Evolutionary conservation across 2,329 filamentous ascomycete species (phyloP).

Genomic region (Lithohypha guttulata): DNA sequence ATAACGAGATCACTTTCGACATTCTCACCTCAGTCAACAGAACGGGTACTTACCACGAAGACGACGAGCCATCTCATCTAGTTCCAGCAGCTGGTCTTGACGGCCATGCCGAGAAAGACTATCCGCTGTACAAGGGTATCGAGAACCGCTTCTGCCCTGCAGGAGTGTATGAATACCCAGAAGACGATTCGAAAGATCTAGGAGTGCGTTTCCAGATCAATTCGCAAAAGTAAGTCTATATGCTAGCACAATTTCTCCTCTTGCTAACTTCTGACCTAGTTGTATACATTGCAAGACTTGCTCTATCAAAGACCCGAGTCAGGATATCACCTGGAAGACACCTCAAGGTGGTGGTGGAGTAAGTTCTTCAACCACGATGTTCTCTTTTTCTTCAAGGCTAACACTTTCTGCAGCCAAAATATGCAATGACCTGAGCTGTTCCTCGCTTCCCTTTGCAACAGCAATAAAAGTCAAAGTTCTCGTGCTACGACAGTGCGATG

Average conservation of each 20-base stretch:
- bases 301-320: constrained; percentile 92
- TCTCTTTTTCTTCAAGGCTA: no score
- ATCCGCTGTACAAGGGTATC: constrained; percentile 77
- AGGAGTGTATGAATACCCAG: constrained; percentile 95
- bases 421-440: constrained; percentile 7
- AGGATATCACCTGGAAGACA: constrained; percentile 96
- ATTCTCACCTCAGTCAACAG: constrained; percentile 90
- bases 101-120: constrained; percentile 70
- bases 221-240: constrained; percentile 71
- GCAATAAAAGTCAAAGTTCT: no score
- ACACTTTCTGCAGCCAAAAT: constrained; percentile 4
- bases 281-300: constrained; percentile 99
- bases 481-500: no score
- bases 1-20: constrained; percentile 90
- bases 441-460: no score
- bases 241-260: background rate
- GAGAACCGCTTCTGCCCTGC: constrained; percentile 97
- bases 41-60: constrained; percentile 96
- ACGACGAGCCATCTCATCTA: constrained; percentile 93
- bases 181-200: constrained; percentile 74
- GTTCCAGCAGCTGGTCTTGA: constrained; percentile 87
- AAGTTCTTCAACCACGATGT: no score
- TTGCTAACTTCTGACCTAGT: constrained; percentile 37
- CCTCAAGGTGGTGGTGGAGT: constrained; percentile 68
- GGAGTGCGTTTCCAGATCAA: constrained; percentile 98